Evolutionary conservation across 106 monocot species (phyloP).

Genomic region (Dioscorea alata): DNA sequence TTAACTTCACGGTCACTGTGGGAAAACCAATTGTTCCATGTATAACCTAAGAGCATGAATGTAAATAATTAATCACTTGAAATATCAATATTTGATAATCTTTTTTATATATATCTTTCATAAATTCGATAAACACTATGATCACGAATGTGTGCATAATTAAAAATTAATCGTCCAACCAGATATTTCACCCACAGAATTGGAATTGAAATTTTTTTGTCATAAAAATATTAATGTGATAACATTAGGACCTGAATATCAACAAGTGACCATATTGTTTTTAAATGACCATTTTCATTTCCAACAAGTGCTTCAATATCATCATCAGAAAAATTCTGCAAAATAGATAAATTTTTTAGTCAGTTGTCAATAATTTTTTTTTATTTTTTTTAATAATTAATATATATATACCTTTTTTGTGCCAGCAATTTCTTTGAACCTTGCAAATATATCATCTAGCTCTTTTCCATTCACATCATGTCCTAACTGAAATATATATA

Average conservation of each 20-base stretch:
- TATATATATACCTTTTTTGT: neutral
- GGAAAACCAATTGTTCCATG: neutral
- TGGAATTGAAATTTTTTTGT: no score
- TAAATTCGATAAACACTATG: no score
- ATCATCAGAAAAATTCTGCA: constrained; percentile 2
- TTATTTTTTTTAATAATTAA: no score
- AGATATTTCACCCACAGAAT: no score
- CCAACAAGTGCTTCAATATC: neutral
- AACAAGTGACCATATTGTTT: neutral
- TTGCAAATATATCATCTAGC: neutral
- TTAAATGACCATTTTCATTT: neutral
- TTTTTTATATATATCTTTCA: no score
- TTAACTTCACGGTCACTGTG: neutral
- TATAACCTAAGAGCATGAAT: neutral
- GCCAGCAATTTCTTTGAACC: constrained; percentile 6
- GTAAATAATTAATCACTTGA: neutral
- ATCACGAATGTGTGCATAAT: no score
- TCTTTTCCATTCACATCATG: constrained; percentile 1
- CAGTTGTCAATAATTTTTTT: no score
- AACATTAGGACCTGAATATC: constrained; percentile 3
- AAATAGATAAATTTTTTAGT: no score
- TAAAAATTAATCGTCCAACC: no score
- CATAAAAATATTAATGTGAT: no score
- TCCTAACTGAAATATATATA: neutral
- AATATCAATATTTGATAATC: neutral